These are phyloP conservation scores for Skeletonema grethae DNA, from an alignment of 108 stramenopile species.

Conservation along the genomic window DNA sequence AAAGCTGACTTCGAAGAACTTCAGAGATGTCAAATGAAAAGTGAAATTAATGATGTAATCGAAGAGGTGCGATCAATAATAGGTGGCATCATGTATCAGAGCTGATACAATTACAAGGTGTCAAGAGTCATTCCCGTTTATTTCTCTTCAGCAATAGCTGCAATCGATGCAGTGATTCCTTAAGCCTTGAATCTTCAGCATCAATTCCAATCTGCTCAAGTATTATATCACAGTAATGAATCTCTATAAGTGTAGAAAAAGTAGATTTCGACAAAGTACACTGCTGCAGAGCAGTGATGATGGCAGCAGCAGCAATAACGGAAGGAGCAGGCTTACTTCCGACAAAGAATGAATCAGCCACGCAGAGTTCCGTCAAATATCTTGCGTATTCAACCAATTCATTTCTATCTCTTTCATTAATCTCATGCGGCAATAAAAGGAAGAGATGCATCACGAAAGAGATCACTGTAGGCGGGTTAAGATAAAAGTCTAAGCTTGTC, in stretches of 20 bases:
- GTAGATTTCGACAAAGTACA: not conserved
- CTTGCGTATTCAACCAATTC: not conserved
- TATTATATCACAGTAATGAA: not conserved
- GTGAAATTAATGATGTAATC: slow-evolving; percentile 21
- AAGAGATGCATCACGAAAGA: not conserved
- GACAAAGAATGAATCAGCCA: not conserved
- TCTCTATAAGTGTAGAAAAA: not conserved
- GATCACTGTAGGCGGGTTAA: not conserved
- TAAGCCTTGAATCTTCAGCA: not conserved
- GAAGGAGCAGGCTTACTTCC: not conserved
- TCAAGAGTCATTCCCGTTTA: not conserved
- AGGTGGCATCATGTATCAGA: not conserved
- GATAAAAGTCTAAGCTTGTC: not conserved
- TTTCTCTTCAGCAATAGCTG: not conserved
- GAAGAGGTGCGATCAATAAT: slow-evolving; percentile 3
- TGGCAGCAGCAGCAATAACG: not conserved
- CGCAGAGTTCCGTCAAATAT: not conserved
- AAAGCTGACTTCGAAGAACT: slow-evolving; percentile 18
- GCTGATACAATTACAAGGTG: too few relatives aligned
- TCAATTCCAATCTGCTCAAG: slow-evolving; percentile 3
- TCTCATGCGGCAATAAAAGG: not conserved
- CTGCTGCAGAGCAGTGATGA: not conserved
- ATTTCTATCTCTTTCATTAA: not conserved
- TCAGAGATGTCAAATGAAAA: slow-evolving; percentile 11
- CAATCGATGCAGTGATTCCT: not conserved